Conservation (phyloP, 176 grass and related monocot genomes). For the Bonia amplexicaulis region DNA sequence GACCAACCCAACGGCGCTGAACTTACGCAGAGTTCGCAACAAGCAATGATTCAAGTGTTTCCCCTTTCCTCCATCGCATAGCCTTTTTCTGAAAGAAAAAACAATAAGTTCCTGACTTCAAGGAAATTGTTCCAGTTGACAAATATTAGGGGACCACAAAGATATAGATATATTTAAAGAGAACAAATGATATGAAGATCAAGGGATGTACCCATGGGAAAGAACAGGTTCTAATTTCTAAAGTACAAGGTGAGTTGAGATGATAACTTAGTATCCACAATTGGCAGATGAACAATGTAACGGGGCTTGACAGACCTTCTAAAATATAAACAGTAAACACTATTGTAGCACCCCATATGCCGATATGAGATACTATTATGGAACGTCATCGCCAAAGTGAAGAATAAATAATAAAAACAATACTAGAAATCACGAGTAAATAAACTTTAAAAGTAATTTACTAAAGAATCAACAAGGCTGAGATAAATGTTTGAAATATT, state of each 20-base stretch:
- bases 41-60: conserved; percentile 85
- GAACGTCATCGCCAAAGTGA: no score
- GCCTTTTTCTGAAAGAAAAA: conserved; percentile 69
- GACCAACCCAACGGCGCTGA: conserved; percentile 2
- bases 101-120: conserved; percentile 19
- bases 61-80: conserved; percentile 70
- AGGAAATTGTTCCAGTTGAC: background rate
- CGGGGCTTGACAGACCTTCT: background rate
- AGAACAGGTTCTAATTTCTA: conserved; percentile 1
- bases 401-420: no score
- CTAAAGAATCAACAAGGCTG: no score
- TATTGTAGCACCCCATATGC: no score
- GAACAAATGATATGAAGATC: background rate
- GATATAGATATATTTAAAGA: conserved; percentile 9
- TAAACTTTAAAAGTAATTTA: no score
- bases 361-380: no score
- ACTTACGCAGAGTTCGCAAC: conserved; percentile 70
- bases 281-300: background rate
- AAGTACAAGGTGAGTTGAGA: conserved; percentile 5
- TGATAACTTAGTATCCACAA: conserved; percentile 5
- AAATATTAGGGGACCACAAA: conserved; percentile 6
- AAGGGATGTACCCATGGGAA: background rate
- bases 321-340: conserved; percentile 10
- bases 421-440: no score
- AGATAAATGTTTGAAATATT: no score